Evolutionary conservation across 2,329 filamentous ascomycete genomes (phyloP), one percentile per base, ranked within the genome.

Genomic region (Apiospora phragmitis): DNA sequence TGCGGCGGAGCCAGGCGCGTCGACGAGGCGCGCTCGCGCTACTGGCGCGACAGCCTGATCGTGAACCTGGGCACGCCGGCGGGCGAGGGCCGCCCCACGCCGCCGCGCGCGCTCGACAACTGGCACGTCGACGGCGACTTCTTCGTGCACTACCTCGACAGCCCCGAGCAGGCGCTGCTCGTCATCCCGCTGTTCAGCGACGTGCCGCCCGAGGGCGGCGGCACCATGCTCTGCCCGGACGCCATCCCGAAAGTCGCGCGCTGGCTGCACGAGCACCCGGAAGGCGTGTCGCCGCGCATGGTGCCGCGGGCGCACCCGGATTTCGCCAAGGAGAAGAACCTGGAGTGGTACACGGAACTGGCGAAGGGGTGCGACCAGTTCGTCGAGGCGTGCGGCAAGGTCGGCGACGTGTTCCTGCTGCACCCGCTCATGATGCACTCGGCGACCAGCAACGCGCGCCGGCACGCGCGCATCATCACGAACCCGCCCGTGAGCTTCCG

Each of bases 91-190:
- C 83, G 83, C 67, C 82, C 84, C 11, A 79, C 85, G 3, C 79
- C 83, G 45, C 89, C 89, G 0, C 82, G 85, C 68, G 84, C 88
- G 0, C 81, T 92, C 29, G 76, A 83, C 9, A 83, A 83, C 29
- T 93, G 91, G 91, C 91, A 93, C 79, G 89, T 92, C 24, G 91
- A 93, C 79, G 91, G 91, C 11, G 91, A 93, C 74, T 93, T 92
- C 79, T 93, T 93, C 77, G 85, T 91, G 6, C 91, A 93, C 81
- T 93, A 90, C 74, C 86, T 93, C 45, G 91, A 93, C 77, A 91
- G 88, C 26, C 88, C 88, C 0, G 91, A 93, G 81, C 91, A 93
- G 78, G 91, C 85, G 0, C 80, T 93, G 18, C 83, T 93, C 0
- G 89, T 93, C 16, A 92, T 92, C 51, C 91, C 91, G 1, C 79